Conservation (phyloP, 441 rosid species). For the Erysimum cheiri region DNA sequence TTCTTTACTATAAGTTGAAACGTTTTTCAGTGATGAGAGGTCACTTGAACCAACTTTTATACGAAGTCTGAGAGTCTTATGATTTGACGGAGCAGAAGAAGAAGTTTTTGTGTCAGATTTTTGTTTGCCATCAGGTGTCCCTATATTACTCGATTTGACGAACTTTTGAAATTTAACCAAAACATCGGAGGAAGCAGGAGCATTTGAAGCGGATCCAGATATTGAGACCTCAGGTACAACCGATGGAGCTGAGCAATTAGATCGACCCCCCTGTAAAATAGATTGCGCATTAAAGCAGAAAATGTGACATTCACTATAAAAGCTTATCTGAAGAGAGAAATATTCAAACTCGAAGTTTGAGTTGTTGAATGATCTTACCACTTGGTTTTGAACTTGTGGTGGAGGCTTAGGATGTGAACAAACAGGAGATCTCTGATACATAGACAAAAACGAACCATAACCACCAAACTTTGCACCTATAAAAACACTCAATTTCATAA, state of each 20-base stretch:
- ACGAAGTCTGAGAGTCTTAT: constrained; percentile 76
- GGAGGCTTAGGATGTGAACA: constrained; percentile 42
- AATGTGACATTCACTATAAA: neutral
- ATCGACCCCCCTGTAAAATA: constrained; percentile 26
- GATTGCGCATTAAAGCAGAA: neutral
- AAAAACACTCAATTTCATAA: constrained; percentile 22
- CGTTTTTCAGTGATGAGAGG: constrained; percentile 65
- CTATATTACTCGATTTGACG: constrained; percentile 48
- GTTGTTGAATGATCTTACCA: constrained; percentile 10
- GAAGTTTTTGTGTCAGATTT: constrained; percentile 50
- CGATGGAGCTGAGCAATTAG: constrained; percentile 33
- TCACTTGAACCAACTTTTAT: constrained; percentile 88
- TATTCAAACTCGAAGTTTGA: neutral
- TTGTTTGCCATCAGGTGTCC: constrained; percentile 49
- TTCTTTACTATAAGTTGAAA: constrained; percentile 72
- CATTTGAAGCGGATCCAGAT: constrained; percentile 51
- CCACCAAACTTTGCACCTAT: constrained; percentile 69
- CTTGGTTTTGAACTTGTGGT: constrained; percentile 40
- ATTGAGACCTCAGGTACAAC: constrained; percentile 31
- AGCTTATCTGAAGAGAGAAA: neutral
- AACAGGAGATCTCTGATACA: constrained; percentile 52
- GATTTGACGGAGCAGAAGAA: constrained; percentile 52
- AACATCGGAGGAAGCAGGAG: constrained; percentile 47
- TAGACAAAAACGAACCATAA: constrained; percentile 64
- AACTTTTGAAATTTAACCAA: constrained; percentile 52